Evolutionary conservation across 805 yeast species (phyloP), one percentile per base, ranked within the genome.

Genomic region (Lipomyces starkeyi): DNA sequence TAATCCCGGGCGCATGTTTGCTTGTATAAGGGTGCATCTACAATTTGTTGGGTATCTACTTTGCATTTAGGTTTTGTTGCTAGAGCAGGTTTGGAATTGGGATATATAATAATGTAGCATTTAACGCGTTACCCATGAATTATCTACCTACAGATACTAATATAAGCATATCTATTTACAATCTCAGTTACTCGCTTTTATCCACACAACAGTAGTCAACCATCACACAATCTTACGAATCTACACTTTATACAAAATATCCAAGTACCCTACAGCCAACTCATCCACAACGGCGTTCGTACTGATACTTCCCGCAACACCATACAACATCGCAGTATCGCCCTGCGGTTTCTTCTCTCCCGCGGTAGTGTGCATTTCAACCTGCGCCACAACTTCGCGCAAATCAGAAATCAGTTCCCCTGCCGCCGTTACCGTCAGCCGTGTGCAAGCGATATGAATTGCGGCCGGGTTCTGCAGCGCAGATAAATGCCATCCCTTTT

Each of bases 391-490:
- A 8, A 27, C 55, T 17, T 58, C 40, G 17, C 43, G 43, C 25
- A 69, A 58, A 71, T 86, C 90, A 0, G 71, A 65, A 27, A 88
- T 77, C 72, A 94, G 82, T 25, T 85, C 87, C 63, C 86, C 90
- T 37, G 89, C 84, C 0, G 87, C 85, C 0, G 85, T 80, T 0
- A 86, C 85, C 0, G 94, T 86, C 49, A 92, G 84, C n/a, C 53
- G 57, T 0, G 99, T 95, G 43, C 91, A 85, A 0, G 98, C 98
- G 75, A 95, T 82, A 78, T 95, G 99, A 59, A 95, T 79, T 0
- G 98, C 97, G 0, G 97, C 84, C 3, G 99, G 99, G 64, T 86
- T 85, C 80, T 95, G 99, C 71, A 95, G 82, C 0, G 97, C 83
- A 62, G 89, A 87, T 73, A 94, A 83, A 79, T 94, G 98, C 98